A percentile compares a stretch with the other conserved stretches of the same genome.
Conservation (phyloP, 2,329 filamentous ascomycete genomes). For the Monosporascus sp. region DNA sequence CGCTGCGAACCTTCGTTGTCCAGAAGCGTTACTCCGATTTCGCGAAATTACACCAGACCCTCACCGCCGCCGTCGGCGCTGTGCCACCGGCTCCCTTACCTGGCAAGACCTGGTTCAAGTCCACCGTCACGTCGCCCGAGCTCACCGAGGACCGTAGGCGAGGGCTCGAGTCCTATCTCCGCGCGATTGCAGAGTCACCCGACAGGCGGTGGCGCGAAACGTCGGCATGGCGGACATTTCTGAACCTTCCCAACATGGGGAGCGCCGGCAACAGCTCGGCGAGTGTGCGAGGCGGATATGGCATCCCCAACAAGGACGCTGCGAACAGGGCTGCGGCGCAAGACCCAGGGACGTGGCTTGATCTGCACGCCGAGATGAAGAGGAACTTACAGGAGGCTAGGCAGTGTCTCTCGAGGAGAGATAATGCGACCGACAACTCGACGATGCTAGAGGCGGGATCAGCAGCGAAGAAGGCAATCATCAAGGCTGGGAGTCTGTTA, state of each 20-base stretch:
- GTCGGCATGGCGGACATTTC: conserved; percentile 65
- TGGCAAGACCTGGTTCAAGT: conserved; percentile 70
- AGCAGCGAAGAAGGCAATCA: conserved; percentile 68
- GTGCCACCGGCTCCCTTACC: conserved; percentile 65
- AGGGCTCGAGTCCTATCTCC: conserved; percentile 66
- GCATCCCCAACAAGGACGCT: conserved; percentile 25
- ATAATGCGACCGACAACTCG: conserved; percentile 48
- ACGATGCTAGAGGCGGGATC: conserved; percentile 58
- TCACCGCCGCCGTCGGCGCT: conserved; percentile 54
- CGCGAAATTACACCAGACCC: conserved; percentile 55
- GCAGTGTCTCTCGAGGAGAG: conserved; percentile 60
- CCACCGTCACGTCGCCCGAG: conserved; percentile 62
- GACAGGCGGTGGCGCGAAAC: conserved; percentile 73
- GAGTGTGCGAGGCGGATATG: conserved; percentile 39
- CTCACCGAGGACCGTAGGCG: conserved; percentile 66
- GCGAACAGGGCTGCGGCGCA: conserved; percentile 39
- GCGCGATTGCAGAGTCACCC: conserved; percentile 65
- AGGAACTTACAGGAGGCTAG: conserved; percentile 62
- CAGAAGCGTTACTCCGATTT: conserved; percentile 85
- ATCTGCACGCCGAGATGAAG: conserved; percentile 71
- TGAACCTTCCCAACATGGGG: conserved; percentile 57
- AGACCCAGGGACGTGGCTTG: conserved; percentile 68
- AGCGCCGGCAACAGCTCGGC: conserved; percentile 44
- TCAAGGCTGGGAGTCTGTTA: conserved; percentile 62
- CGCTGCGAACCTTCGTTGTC: conserved; percentile 68